Conservation (phyloP, 129 eudicot species). For the Centrapalus pauciflorus region DNA sequence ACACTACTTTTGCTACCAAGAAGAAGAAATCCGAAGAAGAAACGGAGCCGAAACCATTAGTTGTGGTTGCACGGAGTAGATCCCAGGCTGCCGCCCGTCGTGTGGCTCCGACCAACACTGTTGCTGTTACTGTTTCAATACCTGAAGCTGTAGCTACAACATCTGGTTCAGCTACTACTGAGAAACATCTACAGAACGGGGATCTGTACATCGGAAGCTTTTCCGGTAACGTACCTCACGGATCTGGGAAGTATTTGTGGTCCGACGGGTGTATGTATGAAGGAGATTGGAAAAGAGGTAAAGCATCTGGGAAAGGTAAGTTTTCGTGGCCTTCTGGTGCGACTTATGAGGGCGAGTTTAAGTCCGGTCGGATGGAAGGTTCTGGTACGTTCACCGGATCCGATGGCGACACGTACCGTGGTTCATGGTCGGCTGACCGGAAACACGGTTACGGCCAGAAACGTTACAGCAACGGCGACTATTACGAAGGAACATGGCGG, state of each 20-base stretch:
- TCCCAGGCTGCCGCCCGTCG: constrained; percentile 67
- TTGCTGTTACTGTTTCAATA: not conserved
- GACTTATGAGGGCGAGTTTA: constrained; percentile 86
- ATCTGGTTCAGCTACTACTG: constrained; percentile 20
- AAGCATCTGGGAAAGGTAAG: constrained; percentile 84
- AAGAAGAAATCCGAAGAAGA: constrained; percentile 39
- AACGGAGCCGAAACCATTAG: constrained; percentile 23
- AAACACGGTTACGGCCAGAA: constrained; percentile 84
- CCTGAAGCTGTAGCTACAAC: constrained; percentile 9
- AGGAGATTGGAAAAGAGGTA: constrained; percentile 90
- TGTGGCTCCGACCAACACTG: constrained; percentile 51
- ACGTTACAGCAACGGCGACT: constrained; percentile 75
- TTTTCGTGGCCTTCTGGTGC: constrained; percentile 99
- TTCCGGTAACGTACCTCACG: constrained; percentile 75
- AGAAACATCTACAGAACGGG: constrained; percentile 72
- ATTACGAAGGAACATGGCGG: constrained; percentile 71
- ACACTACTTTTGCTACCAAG: constrained; percentile 3
- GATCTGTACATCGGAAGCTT: constrained; percentile 84
- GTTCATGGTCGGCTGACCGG: constrained; percentile 64
- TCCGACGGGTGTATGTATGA: constrained; percentile 94
- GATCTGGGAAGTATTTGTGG: constrained; percentile 93
- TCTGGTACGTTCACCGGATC: constrained; percentile 81
- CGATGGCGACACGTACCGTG: constrained; percentile 79
- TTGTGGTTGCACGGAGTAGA: constrained; percentile 41
- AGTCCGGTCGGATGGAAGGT: constrained; percentile 94